Conservation (phyloP, 2,329 filamentous ascomycete species). For the Exophiala alcalophila region DNA sequence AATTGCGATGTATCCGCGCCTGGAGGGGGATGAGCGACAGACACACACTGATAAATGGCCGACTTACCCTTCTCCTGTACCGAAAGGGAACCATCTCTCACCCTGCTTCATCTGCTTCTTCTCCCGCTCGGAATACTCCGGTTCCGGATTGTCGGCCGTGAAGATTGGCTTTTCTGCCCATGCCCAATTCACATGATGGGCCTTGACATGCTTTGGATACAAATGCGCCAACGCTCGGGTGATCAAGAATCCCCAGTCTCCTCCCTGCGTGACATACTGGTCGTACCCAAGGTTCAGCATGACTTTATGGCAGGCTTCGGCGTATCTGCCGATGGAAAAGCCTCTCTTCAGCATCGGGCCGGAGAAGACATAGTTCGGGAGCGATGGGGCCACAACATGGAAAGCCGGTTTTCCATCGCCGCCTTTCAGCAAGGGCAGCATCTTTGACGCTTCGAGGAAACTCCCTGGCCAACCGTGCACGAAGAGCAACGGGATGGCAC, state of each 20-base stretch:
- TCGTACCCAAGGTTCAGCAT: slow-evolving; percentile 66
- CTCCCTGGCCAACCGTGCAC: slow-evolving; percentile 40
- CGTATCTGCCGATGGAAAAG: slow-evolving; percentile 60
- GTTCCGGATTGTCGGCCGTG: too few species aligned
- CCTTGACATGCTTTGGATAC: slow-evolving; percentile 56
- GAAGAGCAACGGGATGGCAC: slow-evolving; percentile 38
- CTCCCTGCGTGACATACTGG: slow-evolving; percentile 43
- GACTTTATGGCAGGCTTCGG: slow-evolving; percentile 63
- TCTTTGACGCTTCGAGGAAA: slow-evolving; percentile 52
- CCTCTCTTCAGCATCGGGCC: slow-evolving; percentile 36
- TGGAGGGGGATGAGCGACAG: too few species aligned
- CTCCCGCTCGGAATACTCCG: too few species aligned
- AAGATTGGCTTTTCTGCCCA: slow-evolving; percentile 48
- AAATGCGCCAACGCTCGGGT: slow-evolving; percentile 59
- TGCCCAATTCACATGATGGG: slow-evolving; percentile 62
- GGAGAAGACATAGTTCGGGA: slow-evolving; percentile 6
- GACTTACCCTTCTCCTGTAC: too few species aligned
- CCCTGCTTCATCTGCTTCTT: too few species aligned
- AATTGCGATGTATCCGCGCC: slow-evolving; percentile 34
- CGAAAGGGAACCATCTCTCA: too few species aligned
- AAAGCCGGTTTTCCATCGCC: slow-evolving; percentile 36
- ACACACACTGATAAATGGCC: too few species aligned
- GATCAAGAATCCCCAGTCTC: slow-evolving; percentile 45
- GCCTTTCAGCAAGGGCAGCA: slow-evolving; percentile 51
- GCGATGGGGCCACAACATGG: slow-evolving; percentile 48